Conservation (phyloP, 805 yeast genomes). For the Zygosaccharomyces gambellarensis region DNA sequence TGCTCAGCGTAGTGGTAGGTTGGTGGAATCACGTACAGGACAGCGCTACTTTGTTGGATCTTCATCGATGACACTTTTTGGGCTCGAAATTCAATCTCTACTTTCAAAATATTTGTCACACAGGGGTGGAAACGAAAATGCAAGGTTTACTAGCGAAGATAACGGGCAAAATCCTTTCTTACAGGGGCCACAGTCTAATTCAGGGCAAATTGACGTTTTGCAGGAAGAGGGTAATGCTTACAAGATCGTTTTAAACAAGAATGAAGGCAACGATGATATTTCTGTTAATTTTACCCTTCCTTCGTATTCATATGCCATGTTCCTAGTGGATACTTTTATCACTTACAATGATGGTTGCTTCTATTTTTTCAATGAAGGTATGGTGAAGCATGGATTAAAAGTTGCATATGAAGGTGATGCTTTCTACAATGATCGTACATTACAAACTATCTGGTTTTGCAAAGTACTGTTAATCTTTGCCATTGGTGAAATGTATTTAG, state of each 20-base stretch:
- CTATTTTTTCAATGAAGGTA: slow-evolving; percentile 77
- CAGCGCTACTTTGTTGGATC: slow-evolving; percentile 74
- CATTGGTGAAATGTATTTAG: slow-evolving; percentile 77
- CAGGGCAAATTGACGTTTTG: slow-evolving; percentile 42
- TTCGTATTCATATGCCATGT: slow-evolving; percentile 68
- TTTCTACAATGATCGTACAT: slow-evolving; percentile 46
- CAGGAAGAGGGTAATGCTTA: slow-evolving; percentile 77
- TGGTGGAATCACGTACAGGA: slow-evolving; percentile 71
- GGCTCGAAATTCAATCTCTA: slow-evolving; percentile 68
- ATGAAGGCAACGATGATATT: slow-evolving; percentile 40
- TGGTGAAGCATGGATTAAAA: slow-evolving; percentile 62
- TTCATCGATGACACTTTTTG: slow-evolving; percentile 77
- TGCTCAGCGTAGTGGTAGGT: slow-evolving; percentile 63
- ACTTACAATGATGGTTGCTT: slow-evolving; percentile 81
- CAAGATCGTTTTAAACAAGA: slow-evolving; percentile 60
- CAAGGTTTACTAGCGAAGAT: slow-evolving; percentile 5
- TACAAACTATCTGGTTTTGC: slow-evolving; percentile 79
- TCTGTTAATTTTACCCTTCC: slow-evolving; percentile 71
- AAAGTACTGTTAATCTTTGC: slow-evolving; percentile 69
- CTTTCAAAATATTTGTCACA: slow-evolving; percentile 38
- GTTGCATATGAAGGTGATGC: slow-evolving; percentile 50
- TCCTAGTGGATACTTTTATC: slow-evolving; percentile 68
- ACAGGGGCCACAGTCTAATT: slow-evolving; percentile 1
- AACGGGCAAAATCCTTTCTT: background rate
- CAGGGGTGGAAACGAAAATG: slow-evolving; percentile 6